These are phyloP conservation scores for Raphanus raphanistrum DNA, from an alignment of 345 rosid genomes.

Conservation along the genomic window DNA sequence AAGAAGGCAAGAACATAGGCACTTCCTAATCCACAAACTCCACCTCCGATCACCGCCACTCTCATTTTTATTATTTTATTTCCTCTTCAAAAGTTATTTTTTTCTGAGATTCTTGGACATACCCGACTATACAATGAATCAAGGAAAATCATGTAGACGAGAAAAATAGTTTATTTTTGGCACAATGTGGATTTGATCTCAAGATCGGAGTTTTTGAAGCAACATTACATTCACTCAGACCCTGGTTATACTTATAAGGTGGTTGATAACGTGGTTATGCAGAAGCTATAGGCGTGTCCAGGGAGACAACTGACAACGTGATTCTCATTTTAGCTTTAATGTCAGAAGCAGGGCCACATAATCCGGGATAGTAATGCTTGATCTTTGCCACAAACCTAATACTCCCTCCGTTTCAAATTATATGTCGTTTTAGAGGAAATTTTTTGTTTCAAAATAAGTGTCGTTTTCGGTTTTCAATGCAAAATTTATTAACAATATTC, in stretches of 20 bases:
- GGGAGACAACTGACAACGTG: neutral
- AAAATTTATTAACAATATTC: no score
- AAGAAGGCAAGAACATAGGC: slow-evolving; percentile 57
- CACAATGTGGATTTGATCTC: neutral
- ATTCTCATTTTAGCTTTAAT: neutral
- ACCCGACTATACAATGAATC: neutral
- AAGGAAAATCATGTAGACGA: neutral
- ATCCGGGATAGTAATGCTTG: neutral
- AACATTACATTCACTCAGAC: neutral
- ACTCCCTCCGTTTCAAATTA: no score
- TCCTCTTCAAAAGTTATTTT: neutral
- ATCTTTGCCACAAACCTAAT: neutral
- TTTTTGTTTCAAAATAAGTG: no score
- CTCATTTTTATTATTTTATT: slow-evolving; percentile 33
- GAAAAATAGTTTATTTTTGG: neutral
- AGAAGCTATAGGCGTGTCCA: neutral
- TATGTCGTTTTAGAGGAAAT: no score
- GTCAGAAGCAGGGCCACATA: neutral
- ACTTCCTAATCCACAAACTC: slow-evolving; percentile 62
- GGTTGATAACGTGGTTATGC: neutral
- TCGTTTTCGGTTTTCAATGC: no score
- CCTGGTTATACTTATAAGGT: neutral
- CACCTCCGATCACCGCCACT: slow-evolving; percentile 67
- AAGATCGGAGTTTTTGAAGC: neutral
- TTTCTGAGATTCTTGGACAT: neutral